phyloP scores from a whole-genome alignment of 805 yeast genomes.

The Debaryomyces castellii region DNA sequence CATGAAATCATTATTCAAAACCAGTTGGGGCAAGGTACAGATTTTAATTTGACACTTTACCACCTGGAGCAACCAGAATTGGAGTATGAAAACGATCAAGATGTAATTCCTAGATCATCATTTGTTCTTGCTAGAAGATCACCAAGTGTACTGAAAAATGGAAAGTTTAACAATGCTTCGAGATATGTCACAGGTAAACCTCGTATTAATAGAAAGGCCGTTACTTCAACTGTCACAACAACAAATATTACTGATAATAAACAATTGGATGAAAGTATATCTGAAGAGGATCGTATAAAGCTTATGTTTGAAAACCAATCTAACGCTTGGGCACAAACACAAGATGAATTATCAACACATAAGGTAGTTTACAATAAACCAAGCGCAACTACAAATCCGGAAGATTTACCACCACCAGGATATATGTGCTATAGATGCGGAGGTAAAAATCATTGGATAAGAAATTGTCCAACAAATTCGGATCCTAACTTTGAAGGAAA shows the following conservation, averaged over 20 bases:
- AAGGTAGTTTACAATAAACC: conserved; percentile 67
- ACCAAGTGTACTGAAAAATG: conserved; percentile 52
- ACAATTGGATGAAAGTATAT: conserved; percentile 42
- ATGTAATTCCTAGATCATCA: conserved; percentile 86
- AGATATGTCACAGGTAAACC: conserved; percentile 77
- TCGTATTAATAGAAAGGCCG: conserved; percentile 40
- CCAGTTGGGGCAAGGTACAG: conserved; percentile 78
- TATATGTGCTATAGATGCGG: conserved; percentile 97
- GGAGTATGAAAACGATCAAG: conserved; percentile 87
- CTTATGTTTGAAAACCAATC: conserved; percentile 92
- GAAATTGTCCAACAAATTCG: conserved; percentile 89
- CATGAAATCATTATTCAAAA: conserved; percentile 83
- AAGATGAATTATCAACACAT: conserved; percentile 84
- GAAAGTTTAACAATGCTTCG: conserved; percentile 56
- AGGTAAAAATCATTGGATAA: conserved; percentile 88
- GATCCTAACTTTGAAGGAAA: conserved; percentile 95
- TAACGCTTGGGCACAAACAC: conserved; percentile 93
- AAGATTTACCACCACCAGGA: conserved; percentile 90
- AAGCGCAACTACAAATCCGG: conserved; percentile 37
- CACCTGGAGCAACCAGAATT: conserved; percentile 53
- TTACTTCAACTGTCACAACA: conserved; percentile 27
- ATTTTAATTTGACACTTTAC: conserved; percentile 72
- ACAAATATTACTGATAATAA: conserved; percentile 13
- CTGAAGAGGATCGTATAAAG: conserved; percentile 86
- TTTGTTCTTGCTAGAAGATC: conserved; percentile 79